Percentiles rank a stretch among this genome's conserved stretches.
Conservation (phyloP, 1,284 basidiomycete genomes). For the Ceratobasidium sp. region DNA sequence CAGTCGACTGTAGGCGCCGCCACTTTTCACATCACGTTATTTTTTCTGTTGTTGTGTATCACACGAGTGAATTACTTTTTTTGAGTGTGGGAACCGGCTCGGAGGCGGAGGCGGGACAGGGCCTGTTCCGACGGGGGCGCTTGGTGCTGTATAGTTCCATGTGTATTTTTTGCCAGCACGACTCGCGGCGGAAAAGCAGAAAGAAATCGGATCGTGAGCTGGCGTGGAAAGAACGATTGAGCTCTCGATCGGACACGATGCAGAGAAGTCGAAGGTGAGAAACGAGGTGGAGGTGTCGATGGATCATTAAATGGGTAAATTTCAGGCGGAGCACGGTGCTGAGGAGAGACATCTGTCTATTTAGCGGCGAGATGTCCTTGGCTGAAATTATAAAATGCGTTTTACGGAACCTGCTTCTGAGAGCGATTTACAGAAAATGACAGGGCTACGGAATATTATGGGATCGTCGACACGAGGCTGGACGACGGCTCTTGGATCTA, state of each 20-base stretch:
- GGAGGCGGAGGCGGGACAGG: constrained; percentile 8
- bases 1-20: background rate
- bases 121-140: constrained; percentile 24
- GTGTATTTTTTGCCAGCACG: constrained; percentile 13
- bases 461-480: constrained; percentile 21
- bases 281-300: background rate
- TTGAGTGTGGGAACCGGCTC: too few relatives aligned
- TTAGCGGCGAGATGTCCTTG: constrained; percentile 14
- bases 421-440: constrained; percentile 14
- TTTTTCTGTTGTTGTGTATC: too few relatives aligned
- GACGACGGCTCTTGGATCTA: background rate
- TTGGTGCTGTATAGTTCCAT: constrained; percentile 25
- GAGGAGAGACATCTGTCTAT: constrained; percentile 7
- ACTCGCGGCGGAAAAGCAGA: constrained; percentile 7
- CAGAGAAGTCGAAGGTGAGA: background rate
- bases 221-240: constrained; percentile 9
- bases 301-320: background rate
- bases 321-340: constrained; percentile 9
- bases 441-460: constrained; percentile 4
- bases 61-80: background rate
- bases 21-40: background rate
- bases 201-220: constrained; percentile 21
- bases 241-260: constrained; percentile 16
- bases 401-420: constrained; percentile 9
- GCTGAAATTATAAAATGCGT: constrained; percentile 16